phyloP scores from a whole-genome alignment of 108 stramenopile species.

The Skeletonema marinoi region DNA sequence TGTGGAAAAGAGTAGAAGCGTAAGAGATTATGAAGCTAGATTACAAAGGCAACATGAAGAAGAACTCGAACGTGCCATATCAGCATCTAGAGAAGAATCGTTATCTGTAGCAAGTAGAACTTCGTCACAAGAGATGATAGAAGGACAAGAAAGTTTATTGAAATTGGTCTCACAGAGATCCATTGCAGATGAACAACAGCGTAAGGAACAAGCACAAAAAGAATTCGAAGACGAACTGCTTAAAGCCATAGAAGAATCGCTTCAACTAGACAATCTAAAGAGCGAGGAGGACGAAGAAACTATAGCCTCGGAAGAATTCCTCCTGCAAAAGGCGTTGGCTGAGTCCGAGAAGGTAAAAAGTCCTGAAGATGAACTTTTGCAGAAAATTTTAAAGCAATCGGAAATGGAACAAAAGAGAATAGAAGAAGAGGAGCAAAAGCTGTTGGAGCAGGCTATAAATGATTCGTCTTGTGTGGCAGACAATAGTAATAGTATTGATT shows the following conservation, averaged over 20 bases:
- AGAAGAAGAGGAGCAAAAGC: neutral
- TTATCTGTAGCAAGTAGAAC: neutral
- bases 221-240: constrained; percentile 26
- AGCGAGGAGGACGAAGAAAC: neutral
- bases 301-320: constrained; percentile 5
- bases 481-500: neutral
- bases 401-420: constrained; percentile 9
- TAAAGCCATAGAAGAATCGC: constrained; percentile 17
- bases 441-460: neutral
- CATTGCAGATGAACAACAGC: neutral
- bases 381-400: constrained; percentile 16
- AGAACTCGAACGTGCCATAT: constrained; percentile 23
- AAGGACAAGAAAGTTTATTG: neutral
- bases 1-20: constrained; percentile 18
- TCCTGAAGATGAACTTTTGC: constrained; percentile 9
- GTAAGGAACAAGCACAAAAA: constrained; percentile 29
- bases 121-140: constrained; percentile 10
- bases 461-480: neutral
- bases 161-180: constrained; percentile 4
- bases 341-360: constrained; percentile 16
- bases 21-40: constrained; percentile 11
- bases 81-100: neutral
- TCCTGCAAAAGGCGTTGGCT: constrained; percentile 14
- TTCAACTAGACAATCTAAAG: constrained; percentile 1
- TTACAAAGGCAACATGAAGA: constrained; percentile 3